Evolutionary conservation across 768 basidiomycete species (phyloP).

Genomic region (Lactarius akahatsu): DNA sequence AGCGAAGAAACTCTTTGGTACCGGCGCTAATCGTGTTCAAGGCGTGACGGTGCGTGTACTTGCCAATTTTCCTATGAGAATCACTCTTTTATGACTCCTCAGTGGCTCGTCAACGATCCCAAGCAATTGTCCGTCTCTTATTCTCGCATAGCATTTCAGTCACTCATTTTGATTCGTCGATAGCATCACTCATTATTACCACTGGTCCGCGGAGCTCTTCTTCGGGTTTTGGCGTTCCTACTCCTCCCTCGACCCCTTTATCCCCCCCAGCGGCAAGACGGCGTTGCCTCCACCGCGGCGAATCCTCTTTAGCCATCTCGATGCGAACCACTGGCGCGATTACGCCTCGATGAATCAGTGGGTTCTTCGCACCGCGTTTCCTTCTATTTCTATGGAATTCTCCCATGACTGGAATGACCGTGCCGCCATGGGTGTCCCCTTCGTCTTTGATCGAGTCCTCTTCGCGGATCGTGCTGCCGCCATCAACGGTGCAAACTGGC

Average conservation of each 20-base stretch:
- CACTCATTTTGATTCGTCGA: conserved; percentile 5
- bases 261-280: conserved; percentile 64
- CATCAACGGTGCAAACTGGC: conserved; percentile 66
- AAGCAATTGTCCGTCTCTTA: conserved; percentile 67
- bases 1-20: conserved; percentile 69
- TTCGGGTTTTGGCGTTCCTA: conserved; percentile 94
- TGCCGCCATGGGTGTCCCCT: conserved; percentile 60
- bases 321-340: conserved; percentile 83
- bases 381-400: conserved; percentile 78
- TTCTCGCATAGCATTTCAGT: background rate
- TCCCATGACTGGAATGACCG: conserved; percentile 83
- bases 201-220: conserved; percentile 89
- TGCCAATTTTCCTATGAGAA: conserved; percentile 8
- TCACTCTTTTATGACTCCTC: background rate
- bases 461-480: conserved; percentile 85
- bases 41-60: conserved; percentile 62
- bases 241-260: conserved; percentile 69
- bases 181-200: conserved; percentile 90
- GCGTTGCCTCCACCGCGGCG: conserved; percentile 71
- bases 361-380: conserved; percentile 77
- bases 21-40: conserved; percentile 68
- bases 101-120: conserved; percentile 84
- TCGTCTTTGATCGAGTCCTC: conserved; percentile 85
- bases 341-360: conserved; percentile 91
- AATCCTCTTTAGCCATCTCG: conserved; percentile 71